phyloP scores from a whole-genome alignment of 2,329 filamentous ascomycete genomes.

The Ophioceras dolichostomum region DNA sequence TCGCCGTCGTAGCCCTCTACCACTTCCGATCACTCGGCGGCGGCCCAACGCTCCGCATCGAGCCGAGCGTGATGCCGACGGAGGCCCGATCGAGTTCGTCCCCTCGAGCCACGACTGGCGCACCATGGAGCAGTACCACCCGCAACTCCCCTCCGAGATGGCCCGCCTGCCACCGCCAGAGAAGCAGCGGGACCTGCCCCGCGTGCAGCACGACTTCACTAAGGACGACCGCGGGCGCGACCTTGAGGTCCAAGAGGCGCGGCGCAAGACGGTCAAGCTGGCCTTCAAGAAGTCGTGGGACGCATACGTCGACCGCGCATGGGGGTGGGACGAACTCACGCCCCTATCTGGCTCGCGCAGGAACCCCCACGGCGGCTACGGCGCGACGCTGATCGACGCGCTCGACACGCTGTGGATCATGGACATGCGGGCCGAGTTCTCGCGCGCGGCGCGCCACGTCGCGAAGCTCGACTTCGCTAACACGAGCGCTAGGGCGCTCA shows the following conservation, averaged over 20 bases:
- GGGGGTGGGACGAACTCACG: constrained; percentile 40
- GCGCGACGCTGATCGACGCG: constrained; percentile 45
- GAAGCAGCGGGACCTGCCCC: constrained; percentile 14
- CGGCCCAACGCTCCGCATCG: not conserved
- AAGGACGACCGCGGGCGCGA: constrained; percentile 5
- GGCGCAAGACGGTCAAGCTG: constrained; percentile 5
- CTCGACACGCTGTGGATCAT: constrained; percentile 50
- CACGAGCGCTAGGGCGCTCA: constrained; percentile 32
- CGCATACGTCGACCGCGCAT: constrained; percentile 36
- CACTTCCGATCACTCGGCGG: not conserved
- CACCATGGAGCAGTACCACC: constrained; percentile 9
- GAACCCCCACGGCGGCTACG: constrained; percentile 40
- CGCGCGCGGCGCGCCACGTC: constrained; percentile 33
- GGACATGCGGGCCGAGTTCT: constrained; percentile 43
- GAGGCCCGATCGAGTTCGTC: constrained; percentile 1
- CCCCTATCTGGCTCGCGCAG: constrained; percentile 33
- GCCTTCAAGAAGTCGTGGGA: constrained; percentile 25
- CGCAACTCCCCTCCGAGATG: constrained; percentile 7
- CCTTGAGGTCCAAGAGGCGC: not conserved
- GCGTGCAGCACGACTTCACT: constrained; percentile 28
- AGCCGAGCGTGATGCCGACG: not conserved
- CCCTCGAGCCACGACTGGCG: constrained; percentile 14
- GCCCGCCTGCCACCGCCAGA: constrained; percentile 19
- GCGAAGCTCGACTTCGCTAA: constrained; percentile 42
- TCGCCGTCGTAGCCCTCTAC: not conserved